Base-by-base conservation (phyloP, 2,329 filamentous ascomycete genomes). In the Pseudogymnoascus sp. region DNA sequence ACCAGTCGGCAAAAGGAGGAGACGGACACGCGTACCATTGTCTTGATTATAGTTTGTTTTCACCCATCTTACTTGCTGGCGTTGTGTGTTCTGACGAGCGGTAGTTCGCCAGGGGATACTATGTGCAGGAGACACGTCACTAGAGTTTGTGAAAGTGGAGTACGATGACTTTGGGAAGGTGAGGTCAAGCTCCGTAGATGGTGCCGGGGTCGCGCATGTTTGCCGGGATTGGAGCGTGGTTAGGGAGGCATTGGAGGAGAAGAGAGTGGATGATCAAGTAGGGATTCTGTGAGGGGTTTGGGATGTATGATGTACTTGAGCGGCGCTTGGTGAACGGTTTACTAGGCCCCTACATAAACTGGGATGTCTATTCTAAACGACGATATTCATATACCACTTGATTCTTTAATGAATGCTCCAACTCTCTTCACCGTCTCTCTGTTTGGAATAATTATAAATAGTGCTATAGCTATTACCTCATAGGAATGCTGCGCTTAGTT, bases 1-100 rank as follows among this genome's bases (percentile, higher is more conserved):
- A 56, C 26, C 50, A 56, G 26, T 31, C 50, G 10, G 50, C 50
- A 4, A 71, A 68, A 59, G 68, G 69, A 5, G 71, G 71, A 5
- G 69, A 66, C 59, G 70, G 70, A 3, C 71, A 72, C 64, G 70
- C 71, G 29, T 72, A 72, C 46, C 71, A 72, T 62, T 73, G 70
- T 63, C 63, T 73, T 33, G 70, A 72, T 61, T 72, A 72, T 50
- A 66, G 70, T 71, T 67, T 26, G 67, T 63, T 11, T 46, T 61
- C 61, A 15, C 60, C n/a, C 7, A 11, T 13, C 19, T 23, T 42
- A 29, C 19, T 13, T 19, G 40, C 33, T 23, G 1, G 15, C 2
- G 11, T 38, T 17, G 19, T 31, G 38, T 46, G n/a, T 56, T 13
- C 26, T 56, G 7, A 56, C 5, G n/a, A 17, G 23, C 40, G 29